Conservation (phyloP, 1,284 basidiomycete genomes). For the Dichomitus squalens region DNA sequence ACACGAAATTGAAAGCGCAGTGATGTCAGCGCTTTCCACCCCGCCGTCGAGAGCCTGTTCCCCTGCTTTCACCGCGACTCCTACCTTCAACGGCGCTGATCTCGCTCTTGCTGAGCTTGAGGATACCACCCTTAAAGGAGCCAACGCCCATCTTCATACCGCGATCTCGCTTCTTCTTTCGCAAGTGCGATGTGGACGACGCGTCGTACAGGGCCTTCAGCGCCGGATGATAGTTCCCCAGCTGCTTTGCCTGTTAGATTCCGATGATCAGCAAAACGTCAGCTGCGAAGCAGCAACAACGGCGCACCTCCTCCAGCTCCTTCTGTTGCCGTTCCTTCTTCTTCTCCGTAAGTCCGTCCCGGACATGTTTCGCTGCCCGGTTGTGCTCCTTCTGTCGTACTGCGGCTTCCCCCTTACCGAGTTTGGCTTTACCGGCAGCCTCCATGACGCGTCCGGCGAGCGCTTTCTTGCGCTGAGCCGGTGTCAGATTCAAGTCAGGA, state of each 20-base stretch:
- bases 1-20: not conserved
- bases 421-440: slow-evolving; percentile 59
- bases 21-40: slow-evolving; percentile 22
- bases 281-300: slow-evolving; percentile 6
- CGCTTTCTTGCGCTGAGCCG: slow-evolving; percentile 69
- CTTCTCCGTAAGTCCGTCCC: slow-evolving; percentile 67
- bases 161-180: slow-evolving; percentile 52
- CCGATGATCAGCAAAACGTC: slow-evolving; percentile 3
- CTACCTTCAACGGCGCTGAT: slow-evolving; percentile 46
- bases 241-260: slow-evolving; percentile 63
- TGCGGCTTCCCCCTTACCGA: slow-evolving; percentile 70
- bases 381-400: slow-evolving; percentile 64
- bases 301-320: slow-evolving; percentile 63
- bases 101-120: slow-evolving; percentile 65
- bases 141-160: slow-evolving; percentile 80
- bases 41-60: slow-evolving; percentile 13
- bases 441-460: slow-evolving; percentile 75
- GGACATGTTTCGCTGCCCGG: slow-evolving; percentile 66
- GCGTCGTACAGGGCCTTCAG: slow-evolving; percentile 67
- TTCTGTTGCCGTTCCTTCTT: slow-evolving; percentile 55
- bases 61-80: slow-evolving; percentile 16
- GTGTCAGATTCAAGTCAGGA: slow-evolving; percentile 57
- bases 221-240: slow-evolving; percentile 79
- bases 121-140: slow-evolving; percentile 65
- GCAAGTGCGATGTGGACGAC: slow-evolving; percentile 35